Base-by-base conservation (phyloP, 345 rosid species). In the Linum usitatissimum region DNA sequence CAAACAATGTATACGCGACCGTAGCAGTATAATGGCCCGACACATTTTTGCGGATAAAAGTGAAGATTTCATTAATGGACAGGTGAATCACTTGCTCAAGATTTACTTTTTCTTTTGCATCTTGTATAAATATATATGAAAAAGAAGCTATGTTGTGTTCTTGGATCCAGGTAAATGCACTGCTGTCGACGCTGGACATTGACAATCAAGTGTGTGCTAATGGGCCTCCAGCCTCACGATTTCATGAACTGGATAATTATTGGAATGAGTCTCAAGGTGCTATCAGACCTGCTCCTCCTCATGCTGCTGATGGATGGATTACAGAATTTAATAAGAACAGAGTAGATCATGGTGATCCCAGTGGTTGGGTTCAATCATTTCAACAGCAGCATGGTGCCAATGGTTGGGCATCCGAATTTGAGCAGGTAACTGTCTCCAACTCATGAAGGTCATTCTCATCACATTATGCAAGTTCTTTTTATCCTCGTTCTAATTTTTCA, bases 351-450 rank as follows among this genome's bases (percentile, higher is more conserved):
- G 76, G 83, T 66, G 79, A 81, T 73, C 89, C 95, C 42, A 78
- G 86, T 70, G 77, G 82, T 55, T 94, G 99, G 99, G 97, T 83
- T 61, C 83, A 75, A 57, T 79, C 91, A 57, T 94, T 90, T 81
- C 97, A 94, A 77, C 87, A 76, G 65, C 94, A 87, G 42, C 94
- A 88, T 71, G 95, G 99, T 70, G 80, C 84, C 63, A 82, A 81
- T 83, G 86, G 95, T 53, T 94, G 99, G 97, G 99, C 83, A 60
- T 84, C 97, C 23, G 95, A 94, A 78, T 94, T 94, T 76, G 95
- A 85, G 75, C 95, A 85, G 90, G 99, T 87, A 36, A 17, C 21
- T 68, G 18, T 20, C 64, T 63, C 53, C 17, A 19, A 20, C 55
- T 19, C 18, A 6, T 14, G 6, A 14, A 23, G 19, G 12, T 19